phyloP scores from a whole-genome alignment of 2,329 filamentous ascomycete species.

The Graphilbum sp. region DNA sequence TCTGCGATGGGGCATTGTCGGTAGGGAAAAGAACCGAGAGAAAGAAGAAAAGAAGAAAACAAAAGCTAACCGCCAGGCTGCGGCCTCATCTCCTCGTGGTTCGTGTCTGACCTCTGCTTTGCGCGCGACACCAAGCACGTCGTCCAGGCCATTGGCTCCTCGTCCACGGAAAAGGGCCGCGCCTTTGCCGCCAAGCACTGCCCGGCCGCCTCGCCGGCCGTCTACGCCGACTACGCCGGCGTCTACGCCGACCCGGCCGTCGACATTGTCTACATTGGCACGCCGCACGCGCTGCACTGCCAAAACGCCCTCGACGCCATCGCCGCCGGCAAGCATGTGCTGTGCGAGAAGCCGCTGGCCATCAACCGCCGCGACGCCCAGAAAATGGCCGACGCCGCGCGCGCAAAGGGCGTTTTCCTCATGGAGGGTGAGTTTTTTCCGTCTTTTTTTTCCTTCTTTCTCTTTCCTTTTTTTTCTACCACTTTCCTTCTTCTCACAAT shows the following conservation, averaged over 20 bases:
- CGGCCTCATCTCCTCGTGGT: constrained; percentile 27
- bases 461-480: too few species aligned
- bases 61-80: neutral
- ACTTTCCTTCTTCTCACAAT: too few species aligned
- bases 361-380: constrained; percentile 10
- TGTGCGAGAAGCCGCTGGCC: constrained; percentile 52
- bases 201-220: neutral
- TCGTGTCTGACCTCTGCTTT: constrained; percentile 21
- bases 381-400: constrained; percentile 22
- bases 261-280: constrained; percentile 28
- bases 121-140: constrained; percentile 19
- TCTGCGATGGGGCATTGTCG: constrained; percentile 20
- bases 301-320: constrained; percentile 21
- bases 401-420: constrained; percentile 23
- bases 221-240: constrained; percentile 21
- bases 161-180: constrained; percentile 17
- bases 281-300: constrained; percentile 27
- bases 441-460: too few species aligned
- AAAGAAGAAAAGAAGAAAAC: too few species aligned
- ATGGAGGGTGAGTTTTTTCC: constrained; percentile 18
- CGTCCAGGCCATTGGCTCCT: constrained; percentile 22
- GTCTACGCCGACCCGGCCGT: constrained; percentile 23
- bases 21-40: constrained; percentile 11
- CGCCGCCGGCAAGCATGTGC: constrained; percentile 49
- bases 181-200: constrained; percentile 19